Percentiles rank a stretch among this genome's conserved stretches.
Evolutionary conservation across 2,329 filamentous ascomycete genomes (phyloP).

Genomic region (Sarocladium brachiariae): DNA sequence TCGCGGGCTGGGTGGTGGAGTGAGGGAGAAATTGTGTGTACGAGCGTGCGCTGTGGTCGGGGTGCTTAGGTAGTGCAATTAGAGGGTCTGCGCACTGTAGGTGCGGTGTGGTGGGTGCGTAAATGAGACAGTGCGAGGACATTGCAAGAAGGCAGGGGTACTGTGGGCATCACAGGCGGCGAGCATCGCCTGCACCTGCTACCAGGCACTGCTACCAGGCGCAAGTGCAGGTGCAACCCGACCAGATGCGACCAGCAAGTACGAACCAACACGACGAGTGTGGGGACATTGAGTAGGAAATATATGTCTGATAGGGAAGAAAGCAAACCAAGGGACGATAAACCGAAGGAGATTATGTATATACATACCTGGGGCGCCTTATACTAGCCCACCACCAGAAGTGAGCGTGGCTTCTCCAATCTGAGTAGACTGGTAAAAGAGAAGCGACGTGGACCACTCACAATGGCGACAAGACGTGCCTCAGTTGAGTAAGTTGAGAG

Average conservation of each 20-base stretch:
- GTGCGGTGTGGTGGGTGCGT: background rate
- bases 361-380: constrained; percentile 3
- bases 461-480: background rate
- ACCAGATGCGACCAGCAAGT: background rate
- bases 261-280: background rate
- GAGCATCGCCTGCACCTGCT: too few species aligned
- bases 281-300: background rate
- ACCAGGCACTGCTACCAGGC: background rate
- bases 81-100: background rate
- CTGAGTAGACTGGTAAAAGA: background rate
- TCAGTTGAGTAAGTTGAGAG: background rate
- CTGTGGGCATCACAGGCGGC: background rate
- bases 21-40: constrained; percentile 11
- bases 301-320: constrained; percentile 1
- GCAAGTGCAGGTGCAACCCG: background rate
- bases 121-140: background rate
- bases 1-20: constrained; percentile 22
- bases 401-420: constrained; percentile 7
- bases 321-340: constrained; percentile 1
- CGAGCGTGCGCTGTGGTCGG: constrained; percentile 7
- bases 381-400: constrained; percentile 1
- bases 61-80: background rate
- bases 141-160: background rate
- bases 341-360: background rate
- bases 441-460: constrained; percentile 6